Conservation (phyloP, 1,139 yeast species). For the Kodamaea suecica region DNA sequence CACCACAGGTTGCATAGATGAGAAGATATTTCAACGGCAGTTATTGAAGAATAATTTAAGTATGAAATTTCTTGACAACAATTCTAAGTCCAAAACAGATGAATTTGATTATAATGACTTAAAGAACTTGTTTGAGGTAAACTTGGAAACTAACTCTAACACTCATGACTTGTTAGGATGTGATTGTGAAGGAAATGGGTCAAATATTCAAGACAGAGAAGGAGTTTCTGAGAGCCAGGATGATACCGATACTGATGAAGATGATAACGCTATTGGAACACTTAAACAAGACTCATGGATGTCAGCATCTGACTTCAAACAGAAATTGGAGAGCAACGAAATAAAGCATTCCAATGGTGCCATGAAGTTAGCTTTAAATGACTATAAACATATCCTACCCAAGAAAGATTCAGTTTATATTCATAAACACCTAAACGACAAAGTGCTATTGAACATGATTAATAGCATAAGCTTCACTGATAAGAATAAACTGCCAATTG, state of each 20-base stretch:
- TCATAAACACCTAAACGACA: constrained; percentile 10
- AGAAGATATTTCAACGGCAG: constrained; percentile 92
- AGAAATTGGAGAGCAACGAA: constrained; percentile 27
- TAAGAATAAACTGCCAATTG: constrained; percentile 13
- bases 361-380: constrained; percentile 56
- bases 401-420: constrained; percentile 1
- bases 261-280: constrained; percentile 18
- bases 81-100: constrained; percentile 29
- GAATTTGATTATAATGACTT: constrained; percentile 64
- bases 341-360: constrained; percentile 28
- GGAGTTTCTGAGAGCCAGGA: background rate
- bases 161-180: constrained; percentile 88
- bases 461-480: constrained; percentile 12
- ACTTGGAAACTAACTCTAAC: constrained; percentile 52
- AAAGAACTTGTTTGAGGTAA: constrained; percentile 68
- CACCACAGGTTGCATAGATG: constrained; percentile 90
- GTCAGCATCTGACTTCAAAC: constrained; percentile 50
- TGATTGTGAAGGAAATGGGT: constrained; percentile 54
- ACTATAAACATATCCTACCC: constrained; percentile 63
- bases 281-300: constrained; percentile 35
- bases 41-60: constrained; percentile 79
- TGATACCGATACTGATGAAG: constrained; percentile 2
- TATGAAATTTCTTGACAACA: constrained; percentile 67
- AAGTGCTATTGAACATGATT: constrained; percentile 14
- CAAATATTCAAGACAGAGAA: too few species aligned